Evolutionary conservation across 73 alveolate species (phyloP).

Genomic region (Stentor coeruleus): DNA sequence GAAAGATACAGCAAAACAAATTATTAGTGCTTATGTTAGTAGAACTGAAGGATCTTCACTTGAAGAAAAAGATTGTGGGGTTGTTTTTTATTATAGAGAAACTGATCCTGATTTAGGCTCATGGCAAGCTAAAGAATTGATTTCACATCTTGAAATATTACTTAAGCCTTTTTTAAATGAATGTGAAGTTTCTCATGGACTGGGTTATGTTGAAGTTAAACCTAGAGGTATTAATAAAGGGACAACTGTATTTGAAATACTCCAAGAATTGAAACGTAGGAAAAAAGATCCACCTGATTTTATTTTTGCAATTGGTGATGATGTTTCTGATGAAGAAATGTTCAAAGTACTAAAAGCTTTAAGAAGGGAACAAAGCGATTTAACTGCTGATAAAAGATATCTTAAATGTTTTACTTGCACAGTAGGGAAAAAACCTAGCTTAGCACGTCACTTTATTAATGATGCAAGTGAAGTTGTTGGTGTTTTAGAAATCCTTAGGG

Average conservation of each 20-base stretch:
- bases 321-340: constrained; percentile 73
- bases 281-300: constrained; percentile 50
- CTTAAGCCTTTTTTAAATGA: constrained; percentile 20
- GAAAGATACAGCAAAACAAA: constrained; percentile 53
- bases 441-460: constrained; percentile 56
- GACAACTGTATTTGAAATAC: constrained; percentile 7
- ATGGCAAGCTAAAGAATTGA: constrained; percentile 58
- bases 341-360: constrained; percentile 55
- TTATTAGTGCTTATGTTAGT: constrained; percentile 53
- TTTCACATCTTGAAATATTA: constrained; percentile 33
- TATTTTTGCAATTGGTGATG: constrained; percentile 64
- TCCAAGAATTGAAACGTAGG: constrained; percentile 17
- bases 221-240: constrained; percentile 24
- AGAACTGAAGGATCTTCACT: constrained; percentile 68
- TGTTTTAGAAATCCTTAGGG: constrained; percentile 38
- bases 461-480: constrained; percentile 52
- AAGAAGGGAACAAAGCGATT: constrained; percentile 36
- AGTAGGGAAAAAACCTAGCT: constrained; percentile 63
- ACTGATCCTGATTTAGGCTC: constrained; percentile 65
- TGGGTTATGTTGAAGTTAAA: constrained; percentile 26
- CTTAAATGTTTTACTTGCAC: constrained; percentile 49
- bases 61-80: constrained; percentile 56
- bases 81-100: constrained; percentile 52
- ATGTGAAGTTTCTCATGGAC: constrained; percentile 21
- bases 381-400: constrained; percentile 28